A percentile compares a stretch with the other conserved stretches of the same genome.
These are phyloP conservation scores for Isoetes taiwanensis DNA, from an alignment of 75 land plant species.

Conservation along the genomic window DNA sequence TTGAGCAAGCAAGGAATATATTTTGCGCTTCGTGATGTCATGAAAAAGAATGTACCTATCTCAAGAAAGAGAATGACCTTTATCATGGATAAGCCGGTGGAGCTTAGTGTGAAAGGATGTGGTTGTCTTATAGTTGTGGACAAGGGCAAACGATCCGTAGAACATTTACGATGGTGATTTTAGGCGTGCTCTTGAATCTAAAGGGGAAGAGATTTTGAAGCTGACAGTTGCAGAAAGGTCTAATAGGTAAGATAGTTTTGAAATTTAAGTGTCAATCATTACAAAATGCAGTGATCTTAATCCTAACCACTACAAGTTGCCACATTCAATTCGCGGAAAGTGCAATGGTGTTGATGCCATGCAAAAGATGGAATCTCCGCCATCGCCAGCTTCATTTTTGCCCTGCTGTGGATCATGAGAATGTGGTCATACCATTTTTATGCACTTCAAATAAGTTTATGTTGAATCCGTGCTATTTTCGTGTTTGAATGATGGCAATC, in stretches of 20 bases:
- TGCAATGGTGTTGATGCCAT: neutral
- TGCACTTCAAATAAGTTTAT: too few relatives aligned
- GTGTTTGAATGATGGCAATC: too few relatives aligned
- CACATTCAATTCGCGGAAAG: neutral
- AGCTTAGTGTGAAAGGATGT: neutral
- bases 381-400: neutral
- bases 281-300: neutral
- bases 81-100: neutral
- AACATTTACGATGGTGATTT: conserved; percentile 5
- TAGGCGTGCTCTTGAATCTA: neutral
- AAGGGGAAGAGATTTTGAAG: conserved; percentile 1
- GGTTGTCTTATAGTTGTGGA: conserved; percentile 3
- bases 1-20: too few relatives aligned
- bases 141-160: neutral
- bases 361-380: conserved; percentile 2
- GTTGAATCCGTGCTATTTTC: too few relatives aligned
- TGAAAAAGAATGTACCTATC: neutral
- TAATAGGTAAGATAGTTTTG: neutral
- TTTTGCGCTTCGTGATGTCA: neutral
- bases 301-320: neutral
- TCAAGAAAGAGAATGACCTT: neutral
- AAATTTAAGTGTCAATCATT: neutral
- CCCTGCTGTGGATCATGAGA: neutral
- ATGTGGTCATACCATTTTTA: too few relatives aligned
- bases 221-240: conserved; percentile 4